Evolutionary conservation across 345 rosid genomes (phyloP), one percentile per base, ranked within the genome.

Genomic region (Gynandropsis gynandra): DNA sequence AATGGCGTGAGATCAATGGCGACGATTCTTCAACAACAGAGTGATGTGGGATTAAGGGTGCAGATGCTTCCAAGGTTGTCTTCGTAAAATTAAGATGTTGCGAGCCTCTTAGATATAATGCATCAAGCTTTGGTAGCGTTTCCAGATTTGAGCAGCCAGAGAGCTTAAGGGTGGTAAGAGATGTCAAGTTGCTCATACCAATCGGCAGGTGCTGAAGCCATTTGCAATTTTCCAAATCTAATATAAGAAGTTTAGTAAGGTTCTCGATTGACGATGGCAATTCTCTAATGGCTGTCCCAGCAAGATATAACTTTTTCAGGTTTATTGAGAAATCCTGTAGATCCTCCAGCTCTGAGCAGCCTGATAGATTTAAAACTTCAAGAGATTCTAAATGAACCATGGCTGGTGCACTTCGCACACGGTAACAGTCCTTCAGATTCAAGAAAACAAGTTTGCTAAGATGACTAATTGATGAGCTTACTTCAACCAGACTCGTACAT

Each of bases 261-360:
- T 63, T 24, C 29, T 24, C 29, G 29, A 24, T 24, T 5, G 29
- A 24, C 5, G 29, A 24, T 24, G 29, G 29, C 29, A 24, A 2
- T 5, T 24, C 29, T 24, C 29, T 24, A 2, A 24, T 24, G 29
- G 29, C 29, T 2, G 29, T 24, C 29, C 29, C 5, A 24, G 29
- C 29, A 24, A 24, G 62, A 50, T 56, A 42, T 35, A 63, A 4
- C 47, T 50, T 40, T 4, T 7, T 13, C 33, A 56, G 27, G 17
- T 64, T 56, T 50, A 57, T 56, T n/a, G 68, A 33, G 8, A 56
- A 35, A 27, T 64, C 68, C 18, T 41, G 20, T 48, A 50, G 34
- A 43, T 64, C 39, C 35, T 42, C 18, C 0, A 64, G 24, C n/a
- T 42, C 15, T 1, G 31, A 7, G 47, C 68, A 56, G 35, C 62